phyloP scores from a whole-genome alignment of 345 rosid species.

The Syzygium aromaticum region DNA sequence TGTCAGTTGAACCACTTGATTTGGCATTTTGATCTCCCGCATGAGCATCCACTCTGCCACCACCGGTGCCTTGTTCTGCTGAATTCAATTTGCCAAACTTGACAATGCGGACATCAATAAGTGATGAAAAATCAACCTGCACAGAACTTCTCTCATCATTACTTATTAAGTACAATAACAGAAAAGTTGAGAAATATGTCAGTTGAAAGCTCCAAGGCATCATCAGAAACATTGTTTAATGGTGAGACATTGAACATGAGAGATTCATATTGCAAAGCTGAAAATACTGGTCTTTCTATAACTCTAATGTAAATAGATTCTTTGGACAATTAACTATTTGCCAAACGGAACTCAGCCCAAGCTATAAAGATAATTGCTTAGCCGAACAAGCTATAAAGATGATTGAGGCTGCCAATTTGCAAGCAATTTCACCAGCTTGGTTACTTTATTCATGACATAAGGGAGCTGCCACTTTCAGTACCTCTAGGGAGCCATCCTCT shows the following conservation, averaged over 20 bases:
- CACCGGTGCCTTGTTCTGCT: constrained; percentile 10
- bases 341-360: background rate
- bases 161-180: background rate
- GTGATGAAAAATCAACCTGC: constrained; percentile 70
- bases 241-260: background rate
- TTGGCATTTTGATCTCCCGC: constrained; percentile 13
- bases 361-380: background rate
- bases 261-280: background rate
- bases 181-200: background rate
- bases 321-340: background rate
- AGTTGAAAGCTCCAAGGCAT: background rate
- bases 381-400: background rate
- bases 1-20: constrained; percentile 3
- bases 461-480: constrained; percentile 2
- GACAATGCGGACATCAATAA: constrained; percentile 61
- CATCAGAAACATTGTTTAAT: background rate
- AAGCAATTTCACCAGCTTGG: background rate
- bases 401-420: background rate
- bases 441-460: background rate
- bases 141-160: background rate
- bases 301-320: background rate
- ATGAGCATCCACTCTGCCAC: constrained; percentile 7
- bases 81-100: constrained; percentile 19
- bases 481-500: constrained; percentile 84
- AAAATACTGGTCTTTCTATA: background rate